Evolutionary conservation across 331 rosid species (phyloP), one percentile per base, ranked within the genome.

Genomic region (Cydonia oblonga): DNA sequence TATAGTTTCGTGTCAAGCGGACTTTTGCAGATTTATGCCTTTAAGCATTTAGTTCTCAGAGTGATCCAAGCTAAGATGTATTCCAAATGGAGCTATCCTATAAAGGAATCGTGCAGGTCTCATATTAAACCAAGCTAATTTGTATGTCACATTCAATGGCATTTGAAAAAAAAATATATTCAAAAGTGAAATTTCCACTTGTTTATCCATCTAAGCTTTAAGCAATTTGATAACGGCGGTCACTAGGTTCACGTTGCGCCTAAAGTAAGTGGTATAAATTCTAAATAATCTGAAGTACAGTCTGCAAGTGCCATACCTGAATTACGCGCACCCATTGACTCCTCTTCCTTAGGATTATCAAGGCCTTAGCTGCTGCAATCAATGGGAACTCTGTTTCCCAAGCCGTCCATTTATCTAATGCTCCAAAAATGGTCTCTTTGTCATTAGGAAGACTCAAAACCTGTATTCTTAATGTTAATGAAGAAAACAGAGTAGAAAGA

Each of bases 341-440:
- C 81, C 86, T 85, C 73, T 76, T 82, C 82, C 88, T 78, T 49
- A 91, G 72, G 71, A 91, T 85, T 75, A 73, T 89, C 81, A 91
- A 85, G 79, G 97, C 97, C 86, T 91, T 91, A 12, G 85, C 81
- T 7, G 75, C 92, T 49, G 97, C 96, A 82, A 93, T 84, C 89
- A 91, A 44, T 8, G 98, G 97, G 75, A 93, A 93, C 83, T 93
- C 96, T n/a, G 87, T 85, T 84, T 93, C 98, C 97, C n/a, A n/a
- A n/a, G n/a, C n/a, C n/a, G n/a, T n/a, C n/a, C n/a, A n/a, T n/a
- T n/a, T n/a, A n/a, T n/a, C n/a, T n/a, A n/a, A n/a, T n/a, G n/a
- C n/a, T n/a, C n/a, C n/a, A n/a, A n/a, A n/a, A n/a, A n/a, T n/a
- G n/a, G n/a, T n/a, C n/a, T n/a, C n/a, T n/a, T n/a, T n/a, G n/a